Base-by-base conservation (phyloP, 805 yeast genomes). In the Tetrapisispora nanseiensis region DNA sequence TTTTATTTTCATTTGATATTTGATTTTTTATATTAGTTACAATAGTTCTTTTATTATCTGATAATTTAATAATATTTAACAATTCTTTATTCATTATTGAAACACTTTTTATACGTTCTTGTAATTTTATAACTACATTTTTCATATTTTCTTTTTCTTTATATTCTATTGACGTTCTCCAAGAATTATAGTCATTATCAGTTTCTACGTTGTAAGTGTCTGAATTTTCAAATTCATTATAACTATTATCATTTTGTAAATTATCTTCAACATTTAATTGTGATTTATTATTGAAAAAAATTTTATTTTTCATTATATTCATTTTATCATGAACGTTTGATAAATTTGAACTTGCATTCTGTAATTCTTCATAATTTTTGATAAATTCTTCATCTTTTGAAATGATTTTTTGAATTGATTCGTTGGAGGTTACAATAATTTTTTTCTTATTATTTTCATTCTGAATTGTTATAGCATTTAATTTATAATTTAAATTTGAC, bases 241-340 rank as follows among this genome's bases (percentile, higher is more conserved):
- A 7, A 15, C 12, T n/a, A 23, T 23, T 16, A 35, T 36, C 18
- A 24, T 27, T 11, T 18, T 36, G 12, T 15, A 11, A 21, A 35
- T 15, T 8, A 22, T 9, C 11, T 22, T 22, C 20, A 9, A 9
- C n/a, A 9, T 5, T 21, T 7, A n/a, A 16, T 32, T 11, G 33
- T 21, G n/a, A 13, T 20, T 21, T 33, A 22, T 21, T 22, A 22
- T 22, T 33, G 15, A 33, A 33, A 15, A 22, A 33, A 15, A 33
- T 33, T n/a, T 33, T 33, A 22, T 33, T 21, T 22, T 35, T 35
- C 38, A 35, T 24, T n/a, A 35, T 10, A 10, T 35, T 35, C 29
- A 35, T 23, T 24, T 35, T 23, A 35, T 24, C 18, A 26, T 35
- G 30, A 8, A 26, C 12, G 5, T 35, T 23, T 18, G 26, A 35